Conservation (phyloP, 2,329 filamentous ascomycete species). For the Neofusicoccum kwambonambiense region DNA sequence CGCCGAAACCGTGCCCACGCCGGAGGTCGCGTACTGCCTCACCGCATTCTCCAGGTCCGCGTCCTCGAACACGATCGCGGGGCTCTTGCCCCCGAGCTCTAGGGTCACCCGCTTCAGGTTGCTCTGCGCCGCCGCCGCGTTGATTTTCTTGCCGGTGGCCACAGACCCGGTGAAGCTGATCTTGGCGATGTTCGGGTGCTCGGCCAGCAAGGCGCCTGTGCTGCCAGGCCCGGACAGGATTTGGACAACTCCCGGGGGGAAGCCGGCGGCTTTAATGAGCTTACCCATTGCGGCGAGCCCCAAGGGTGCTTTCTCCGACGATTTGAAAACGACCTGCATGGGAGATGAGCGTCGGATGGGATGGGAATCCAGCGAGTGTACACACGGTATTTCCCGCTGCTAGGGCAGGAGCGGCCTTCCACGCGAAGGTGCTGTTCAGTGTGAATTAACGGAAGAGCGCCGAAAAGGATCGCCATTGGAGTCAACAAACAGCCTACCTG, state of each 20-base stretch:
- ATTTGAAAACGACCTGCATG: slow-evolving; percentile 26
- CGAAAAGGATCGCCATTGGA: no score
- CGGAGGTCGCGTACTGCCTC: neutral
- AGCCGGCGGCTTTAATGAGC: slow-evolving; percentile 35
- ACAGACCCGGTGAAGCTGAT: slow-evolving; percentile 43
- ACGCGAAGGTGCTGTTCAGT: slow-evolving; percentile 22
- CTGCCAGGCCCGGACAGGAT: slow-evolving; percentile 26
- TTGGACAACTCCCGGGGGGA: slow-evolving; percentile 44
- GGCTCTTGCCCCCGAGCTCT: slow-evolving; percentile 49
- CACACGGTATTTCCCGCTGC: slow-evolving; percentile 30
- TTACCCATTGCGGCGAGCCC: slow-evolving; percentile 26
- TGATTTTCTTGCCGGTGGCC: slow-evolving; percentile 35
- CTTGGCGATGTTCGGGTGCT: slow-evolving; percentile 43
- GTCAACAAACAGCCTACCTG: no score
- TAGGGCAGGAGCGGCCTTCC: slow-evolving; percentile 31
- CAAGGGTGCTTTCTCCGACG: slow-evolving; percentile 30
- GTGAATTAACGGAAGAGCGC: no score
- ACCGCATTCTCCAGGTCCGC: slow-evolving; percentile 49
- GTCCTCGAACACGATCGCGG: slow-evolving; percentile 48
- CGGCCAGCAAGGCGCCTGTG: slow-evolving; percentile 33
- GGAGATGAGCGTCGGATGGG: no score
- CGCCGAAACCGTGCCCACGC: no score
- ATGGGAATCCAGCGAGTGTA: no score
- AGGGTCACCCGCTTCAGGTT: slow-evolving; percentile 49
- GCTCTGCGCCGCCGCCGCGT: slow-evolving; percentile 35